Conservation (phyloP, 257 asterid species). For the Salvia splendens region DNA sequence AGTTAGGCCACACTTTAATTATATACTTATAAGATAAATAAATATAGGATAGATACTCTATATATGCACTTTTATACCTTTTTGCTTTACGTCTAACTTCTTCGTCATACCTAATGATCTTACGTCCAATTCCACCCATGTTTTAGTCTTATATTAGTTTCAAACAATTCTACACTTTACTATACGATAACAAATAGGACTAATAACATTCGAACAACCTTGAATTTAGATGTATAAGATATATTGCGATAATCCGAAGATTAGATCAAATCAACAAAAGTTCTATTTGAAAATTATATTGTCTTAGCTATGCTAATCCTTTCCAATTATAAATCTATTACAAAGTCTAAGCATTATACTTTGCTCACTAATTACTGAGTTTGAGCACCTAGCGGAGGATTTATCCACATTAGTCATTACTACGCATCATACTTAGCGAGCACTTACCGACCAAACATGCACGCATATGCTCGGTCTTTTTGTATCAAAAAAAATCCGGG, state of each 20-base stretch:
- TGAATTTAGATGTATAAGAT: background rate
- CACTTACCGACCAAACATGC: too few species aligned
- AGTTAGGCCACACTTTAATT: slow-evolving; percentile 53
- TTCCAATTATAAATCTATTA: background rate
- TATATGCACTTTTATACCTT: slow-evolving; percentile 15
- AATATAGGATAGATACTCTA: background rate
- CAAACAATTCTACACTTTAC: background rate
- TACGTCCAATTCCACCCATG: background rate
- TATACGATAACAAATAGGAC: background rate
- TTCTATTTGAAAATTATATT: background rate
- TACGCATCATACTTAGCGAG: too few species aligned
- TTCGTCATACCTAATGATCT: background rate
- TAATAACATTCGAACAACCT: too few species aligned
- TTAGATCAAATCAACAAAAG: background rate
- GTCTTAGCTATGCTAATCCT: background rate
- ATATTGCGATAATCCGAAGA: background rate
- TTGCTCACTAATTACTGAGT: too few species aligned
- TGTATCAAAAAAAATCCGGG: too few species aligned
- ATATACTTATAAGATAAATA: slow-evolving; percentile 21
- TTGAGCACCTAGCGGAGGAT: too few species aligned
- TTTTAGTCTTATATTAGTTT: background rate
- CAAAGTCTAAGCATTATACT: background rate
- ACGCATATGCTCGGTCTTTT: too few species aligned
- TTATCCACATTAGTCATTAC: too few species aligned
- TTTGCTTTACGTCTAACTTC: background rate